These are phyloP conservation scores for Syzygium aromaticum DNA, from an alignment of 345 rosid genomes.

Conservation along the genomic window DNA sequence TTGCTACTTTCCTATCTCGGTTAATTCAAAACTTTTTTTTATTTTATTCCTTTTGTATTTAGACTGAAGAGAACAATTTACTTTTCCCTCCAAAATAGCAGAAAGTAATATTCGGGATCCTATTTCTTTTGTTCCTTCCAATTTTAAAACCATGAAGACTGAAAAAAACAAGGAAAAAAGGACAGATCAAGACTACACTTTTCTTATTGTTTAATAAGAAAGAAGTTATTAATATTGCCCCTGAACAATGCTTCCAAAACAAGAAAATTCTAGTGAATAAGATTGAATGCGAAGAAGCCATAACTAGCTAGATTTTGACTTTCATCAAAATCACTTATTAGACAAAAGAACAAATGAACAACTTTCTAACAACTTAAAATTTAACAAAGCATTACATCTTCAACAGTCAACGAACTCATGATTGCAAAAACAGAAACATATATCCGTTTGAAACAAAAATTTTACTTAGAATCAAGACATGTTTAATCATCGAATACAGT, in stretches of 20 bases:
- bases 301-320: not conserved
- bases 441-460: not conserved
- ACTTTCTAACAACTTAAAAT: not conserved
- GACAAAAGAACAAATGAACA: not conserved
- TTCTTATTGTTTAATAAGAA: not conserved
- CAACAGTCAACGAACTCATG: not conserved
- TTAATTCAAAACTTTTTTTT: not conserved
- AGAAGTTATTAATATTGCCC: not conserved
- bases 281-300: not conserved
- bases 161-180: not conserved
- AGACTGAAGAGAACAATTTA: not conserved
- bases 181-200: not conserved
- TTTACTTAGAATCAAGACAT: not conserved
- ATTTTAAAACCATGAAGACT: not conserved
- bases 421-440: not conserved
- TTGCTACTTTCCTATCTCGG: not conserved
- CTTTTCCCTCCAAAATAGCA: not conserved
- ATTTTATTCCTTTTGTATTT: not conserved
- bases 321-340: not conserved
- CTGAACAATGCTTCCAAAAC: not conserved
- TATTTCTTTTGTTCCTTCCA: not conserved
- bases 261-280: not conserved
- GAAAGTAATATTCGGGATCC: not conserved
- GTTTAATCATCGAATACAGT: not conserved
- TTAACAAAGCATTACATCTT: not conserved